phyloP scores from a whole-genome alignment of 1,284 basidiomycete species.

The Cerioporus squamosus region DNA sequence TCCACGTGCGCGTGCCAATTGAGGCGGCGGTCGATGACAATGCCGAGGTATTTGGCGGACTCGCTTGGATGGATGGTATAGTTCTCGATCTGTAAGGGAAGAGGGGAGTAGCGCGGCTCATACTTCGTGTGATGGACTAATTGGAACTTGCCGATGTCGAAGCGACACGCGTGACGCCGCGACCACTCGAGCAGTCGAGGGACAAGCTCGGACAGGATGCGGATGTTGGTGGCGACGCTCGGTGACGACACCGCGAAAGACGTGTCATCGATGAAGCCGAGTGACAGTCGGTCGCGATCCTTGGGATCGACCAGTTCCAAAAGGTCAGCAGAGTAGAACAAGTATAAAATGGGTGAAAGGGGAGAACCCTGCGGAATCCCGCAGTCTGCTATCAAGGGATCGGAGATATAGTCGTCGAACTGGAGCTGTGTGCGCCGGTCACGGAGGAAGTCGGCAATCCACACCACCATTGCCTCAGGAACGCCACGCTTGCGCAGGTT shows the following conservation, averaged over 20 bases:
- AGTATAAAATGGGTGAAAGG: slow-evolving; percentile 7
- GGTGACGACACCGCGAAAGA: not conserved
- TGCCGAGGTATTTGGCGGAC: slow-evolving; percentile 2
- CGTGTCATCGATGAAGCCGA: slow-evolving; percentile 11
- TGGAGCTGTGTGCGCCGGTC: slow-evolving; percentile 7
- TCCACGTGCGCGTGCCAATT: slow-evolving; percentile 7
- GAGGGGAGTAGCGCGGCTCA: not conserved
- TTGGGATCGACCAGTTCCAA: slow-evolving; percentile 3
- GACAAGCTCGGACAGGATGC: not conserved
- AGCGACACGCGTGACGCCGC: slow-evolving; percentile 1
- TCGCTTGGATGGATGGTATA: not conserved
- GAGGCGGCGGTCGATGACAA: slow-evolving; percentile 4
- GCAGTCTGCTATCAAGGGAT: not conserved
- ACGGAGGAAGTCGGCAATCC: slow-evolving; percentile 19
- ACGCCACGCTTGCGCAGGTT: slow-evolving; percentile 35
- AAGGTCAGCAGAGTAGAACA: slow-evolving; percentile 12
- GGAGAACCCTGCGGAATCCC: slow-evolving; percentile 15
- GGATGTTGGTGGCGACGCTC: not conserved
- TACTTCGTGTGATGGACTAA: not conserved
- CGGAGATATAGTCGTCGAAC: slow-evolving; percentile 15
- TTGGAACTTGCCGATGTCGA: slow-evolving; percentile 8
- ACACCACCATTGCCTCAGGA: slow-evolving; percentile 28
- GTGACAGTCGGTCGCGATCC: not conserved
- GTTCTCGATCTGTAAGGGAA: not conserved
- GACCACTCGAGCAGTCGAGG: slow-evolving; percentile 6